These are phyloP conservation scores for Neckera pumila DNA, from an alignment of 225 moss, liverwort and hornwort genomes.

Conservation along the genomic window DNA sequence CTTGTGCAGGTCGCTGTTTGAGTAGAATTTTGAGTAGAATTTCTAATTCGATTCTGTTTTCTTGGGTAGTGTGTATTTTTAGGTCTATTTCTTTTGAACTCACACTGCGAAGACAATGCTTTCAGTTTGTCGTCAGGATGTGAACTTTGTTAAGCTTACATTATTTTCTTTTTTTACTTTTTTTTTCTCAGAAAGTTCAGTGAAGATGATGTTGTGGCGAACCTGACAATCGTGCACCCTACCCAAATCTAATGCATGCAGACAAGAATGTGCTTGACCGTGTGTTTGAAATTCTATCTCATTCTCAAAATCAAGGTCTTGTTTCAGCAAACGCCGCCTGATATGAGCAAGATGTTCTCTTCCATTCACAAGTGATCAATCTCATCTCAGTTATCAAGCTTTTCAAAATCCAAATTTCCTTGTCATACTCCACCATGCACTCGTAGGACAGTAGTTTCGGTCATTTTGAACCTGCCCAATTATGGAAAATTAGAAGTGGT, in stretches of 20 bases:
- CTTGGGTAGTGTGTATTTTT: background rate
- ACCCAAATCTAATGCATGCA: background rate
- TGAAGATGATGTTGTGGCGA: background rate
- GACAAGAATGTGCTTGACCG: background rate
- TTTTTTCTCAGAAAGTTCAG: background rate
- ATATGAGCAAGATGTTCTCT: background rate
- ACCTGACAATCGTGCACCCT: background rate
- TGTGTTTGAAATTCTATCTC: background rate
- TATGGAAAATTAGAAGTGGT: background rate
- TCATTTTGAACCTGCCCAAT: background rate
- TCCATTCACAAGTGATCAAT: background rate
- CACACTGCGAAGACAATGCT: background rate
- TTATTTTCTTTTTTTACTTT: background rate
- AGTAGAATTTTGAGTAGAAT: background rate
- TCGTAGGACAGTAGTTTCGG: background rate
- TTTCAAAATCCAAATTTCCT: background rate
- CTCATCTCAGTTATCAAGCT: background rate
- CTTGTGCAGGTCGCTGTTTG: background rate
- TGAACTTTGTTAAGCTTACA: background rate
- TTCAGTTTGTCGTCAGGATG: background rate
- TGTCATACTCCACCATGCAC: background rate
- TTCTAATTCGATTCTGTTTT: background rate
- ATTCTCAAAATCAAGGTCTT: background rate
- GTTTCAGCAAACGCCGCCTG: background rate
- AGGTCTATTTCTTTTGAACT: background rate